Base-by-base conservation (phyloP, 2,329 filamentous ascomycete species). In the Fonsecaea nubica region DNA sequence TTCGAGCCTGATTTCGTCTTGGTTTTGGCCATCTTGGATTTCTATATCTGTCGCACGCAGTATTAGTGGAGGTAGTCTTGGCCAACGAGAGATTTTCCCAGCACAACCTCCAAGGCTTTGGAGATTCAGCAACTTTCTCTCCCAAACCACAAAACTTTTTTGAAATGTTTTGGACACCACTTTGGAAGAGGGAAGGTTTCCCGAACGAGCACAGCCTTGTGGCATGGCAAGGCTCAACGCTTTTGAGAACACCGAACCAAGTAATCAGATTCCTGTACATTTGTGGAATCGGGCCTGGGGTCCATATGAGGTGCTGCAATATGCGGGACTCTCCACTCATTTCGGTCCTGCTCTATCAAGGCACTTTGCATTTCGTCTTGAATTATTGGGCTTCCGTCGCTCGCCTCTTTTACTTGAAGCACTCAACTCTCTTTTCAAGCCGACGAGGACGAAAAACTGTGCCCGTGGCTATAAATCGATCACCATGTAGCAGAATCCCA, bases 11-110 rank as follows among this genome's bases (percentile, higher is more conserved):
- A 48, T 56, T 70, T 70, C 15, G 65, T 57, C 50, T 67, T 67
- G 38, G 68, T 64, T 54, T 68, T 70, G 52, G 62, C 68, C 68
- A 70, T 70, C 10, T 33, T 60, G 54, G 35, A 1, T 10, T n/a
- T 40, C 9, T 10, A 13, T 10, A 2, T 40, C 38, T 40, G 10
- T 36, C 7, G 35, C 38, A 18, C 1, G 15, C n/a, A 48, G 45
- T 25, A 50, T 2, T 18, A 18, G n/a, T 25, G 3, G 25, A 25
- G 25, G 25, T 25, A 3, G 25, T 25, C 25, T 25, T 18, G 21
- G 40, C n/a, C 4, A 45, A 9, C n/a, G n/a, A 50, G 18, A 25
- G 12, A 25, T 21, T 50, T 25, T 25, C 25, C 15, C 15, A n/a
- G 4, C 15, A 42, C 40, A 42, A 40, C 8, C 38, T 8, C 40